Conservation (phyloP, 768 basidiomycete species). For the Lepiota venenata region DNA sequence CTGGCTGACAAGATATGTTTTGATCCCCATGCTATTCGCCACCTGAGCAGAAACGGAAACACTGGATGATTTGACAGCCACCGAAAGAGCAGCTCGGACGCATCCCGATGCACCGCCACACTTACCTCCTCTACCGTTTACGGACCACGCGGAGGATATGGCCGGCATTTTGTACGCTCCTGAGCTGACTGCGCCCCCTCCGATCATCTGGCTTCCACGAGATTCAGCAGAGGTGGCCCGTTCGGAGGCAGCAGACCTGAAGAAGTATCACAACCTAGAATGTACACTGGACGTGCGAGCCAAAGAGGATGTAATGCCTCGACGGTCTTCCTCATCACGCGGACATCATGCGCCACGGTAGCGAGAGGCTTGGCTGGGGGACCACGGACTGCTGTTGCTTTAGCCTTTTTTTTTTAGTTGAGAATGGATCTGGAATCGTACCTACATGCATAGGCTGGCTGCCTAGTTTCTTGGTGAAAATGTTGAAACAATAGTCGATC, state of each 20-base stretch:
- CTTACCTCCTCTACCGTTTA: slow-evolving; percentile 64
- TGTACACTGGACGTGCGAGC: slow-evolving; percentile 68
- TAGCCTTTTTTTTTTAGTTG: slow-evolving; percentile 9
- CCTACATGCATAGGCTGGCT: neutral
- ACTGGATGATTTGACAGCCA: slow-evolving; percentile 77
- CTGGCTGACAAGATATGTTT: neutral
- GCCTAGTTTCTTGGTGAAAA: slow-evolving; percentile 3
- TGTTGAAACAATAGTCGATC: neutral
- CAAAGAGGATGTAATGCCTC: slow-evolving; percentile 45
- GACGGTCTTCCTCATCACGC: slow-evolving; percentile 31
- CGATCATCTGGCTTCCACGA: slow-evolving; percentile 84
- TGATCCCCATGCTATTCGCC: neutral
- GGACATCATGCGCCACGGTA: slow-evolving; percentile 13
- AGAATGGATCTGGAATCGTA: neutral
- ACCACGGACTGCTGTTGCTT: slow-evolving; percentile 6
- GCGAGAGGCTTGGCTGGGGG: slow-evolving; percentile 13
- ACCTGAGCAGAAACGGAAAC: slow-evolving; percentile 60
- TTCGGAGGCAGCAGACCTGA: slow-evolving; percentile 73
- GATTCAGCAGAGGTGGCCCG: slow-evolving; percentile 71
- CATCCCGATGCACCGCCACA: slow-evolving; percentile 76
- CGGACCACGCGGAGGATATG: slow-evolving; percentile 77
- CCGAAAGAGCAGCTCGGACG: slow-evolving; percentile 74
- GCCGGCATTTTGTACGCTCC: slow-evolving; percentile 78
- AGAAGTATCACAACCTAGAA: slow-evolving; percentile 67
- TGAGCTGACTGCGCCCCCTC: slow-evolving; percentile 72